Percentiles rank a stretch among this genome's conserved stretches.
phyloP scores from a whole-genome alignment of 371 early-diverging fungal species.

The Vairimorpha necatrix region DNA sequence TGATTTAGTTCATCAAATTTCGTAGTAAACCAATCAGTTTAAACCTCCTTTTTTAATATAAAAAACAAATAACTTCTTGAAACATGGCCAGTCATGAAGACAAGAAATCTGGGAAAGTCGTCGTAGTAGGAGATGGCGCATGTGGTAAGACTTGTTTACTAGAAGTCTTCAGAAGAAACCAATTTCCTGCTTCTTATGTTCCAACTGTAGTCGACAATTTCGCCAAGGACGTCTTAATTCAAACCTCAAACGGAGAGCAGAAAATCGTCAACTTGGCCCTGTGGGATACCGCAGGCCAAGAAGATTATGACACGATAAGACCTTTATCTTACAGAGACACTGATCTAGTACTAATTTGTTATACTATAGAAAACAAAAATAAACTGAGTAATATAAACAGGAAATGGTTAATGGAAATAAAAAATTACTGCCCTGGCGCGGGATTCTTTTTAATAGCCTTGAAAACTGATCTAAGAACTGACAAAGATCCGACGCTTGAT shows the following conservation, averaged over 20 bases:
- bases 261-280: conserved; percentile 62
- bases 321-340: conserved; percentile 65
- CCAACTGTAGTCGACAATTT: conserved; percentile 66
- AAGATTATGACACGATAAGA: conserved; percentile 66
- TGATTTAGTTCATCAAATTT: no score
- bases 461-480: conserved; percentile 63
- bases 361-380: conserved; percentile 65
- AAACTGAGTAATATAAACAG: conserved; percentile 61
- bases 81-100: conserved; percentile 13
- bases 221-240: conserved; percentile 56
- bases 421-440: conserved; percentile 64
- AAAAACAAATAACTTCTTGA: neutral
- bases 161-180: conserved; percentile 65
- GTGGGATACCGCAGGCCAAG: conserved; percentile 67
- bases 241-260: conserved; percentile 8
- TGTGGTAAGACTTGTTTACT: conserved; percentile 66
- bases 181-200: conserved; percentile 65
- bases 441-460: conserved; percentile 63
- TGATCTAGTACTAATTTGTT: conserved; percentile 64
- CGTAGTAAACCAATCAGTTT: no score
- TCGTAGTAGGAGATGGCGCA: conserved; percentile 66
- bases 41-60: no score
- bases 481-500: conserved; percentile 28
- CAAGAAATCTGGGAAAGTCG: conserved; percentile 62
- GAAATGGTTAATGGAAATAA: conserved; percentile 65